phyloP scores from a whole-genome alignment of 495 filamentous ascomycete species.

The Cairneyella variabilis region DNA sequence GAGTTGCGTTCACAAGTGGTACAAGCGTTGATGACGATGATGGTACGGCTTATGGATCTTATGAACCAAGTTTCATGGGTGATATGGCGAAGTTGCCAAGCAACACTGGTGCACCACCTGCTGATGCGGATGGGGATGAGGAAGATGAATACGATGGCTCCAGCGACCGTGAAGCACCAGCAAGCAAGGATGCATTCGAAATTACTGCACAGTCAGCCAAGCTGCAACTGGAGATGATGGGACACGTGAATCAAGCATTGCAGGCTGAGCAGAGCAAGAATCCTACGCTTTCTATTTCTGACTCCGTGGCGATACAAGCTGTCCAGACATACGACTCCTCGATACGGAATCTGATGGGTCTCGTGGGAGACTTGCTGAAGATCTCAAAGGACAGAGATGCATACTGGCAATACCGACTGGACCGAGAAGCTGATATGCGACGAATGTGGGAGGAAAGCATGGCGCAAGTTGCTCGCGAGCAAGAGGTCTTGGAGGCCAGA shows the following conservation, averaged over 20 bases:
- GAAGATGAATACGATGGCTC: constrained; percentile 80
- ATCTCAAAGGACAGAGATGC: constrained; percentile 92
- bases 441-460: constrained; percentile 99
- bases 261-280: constrained; percentile 67
- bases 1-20: constrained; percentile 42
- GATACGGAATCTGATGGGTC: constrained; percentile 77
- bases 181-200: constrained; percentile 85
- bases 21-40: constrained; percentile 53
- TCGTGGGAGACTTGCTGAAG: constrained; percentile 82
- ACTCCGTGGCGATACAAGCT: constrained; percentile 72
- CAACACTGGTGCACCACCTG: constrained; percentile 33
- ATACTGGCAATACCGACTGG: constrained; percentile 94
- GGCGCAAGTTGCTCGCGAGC: constrained; percentile 87
- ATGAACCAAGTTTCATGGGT: constrained; percentile 54
- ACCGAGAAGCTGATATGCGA: constrained; percentile 81
- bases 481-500: constrained; percentile 81
- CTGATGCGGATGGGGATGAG: constrained; percentile 59
- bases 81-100: constrained; percentile 47
- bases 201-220: constrained; percentile 95
- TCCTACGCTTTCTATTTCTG: constrained; percentile 64
- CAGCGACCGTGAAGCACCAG: constrained; percentile 70
- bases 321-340: constrained; percentile 86
- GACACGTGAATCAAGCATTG: constrained; percentile 77
- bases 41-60: constrained; percentile 48
- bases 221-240: constrained; percentile 84